Conservation (phyloP, 2,329 filamentous ascomycete genomes). For the Nothophaeocryptopus gaeumannii region DNA sequence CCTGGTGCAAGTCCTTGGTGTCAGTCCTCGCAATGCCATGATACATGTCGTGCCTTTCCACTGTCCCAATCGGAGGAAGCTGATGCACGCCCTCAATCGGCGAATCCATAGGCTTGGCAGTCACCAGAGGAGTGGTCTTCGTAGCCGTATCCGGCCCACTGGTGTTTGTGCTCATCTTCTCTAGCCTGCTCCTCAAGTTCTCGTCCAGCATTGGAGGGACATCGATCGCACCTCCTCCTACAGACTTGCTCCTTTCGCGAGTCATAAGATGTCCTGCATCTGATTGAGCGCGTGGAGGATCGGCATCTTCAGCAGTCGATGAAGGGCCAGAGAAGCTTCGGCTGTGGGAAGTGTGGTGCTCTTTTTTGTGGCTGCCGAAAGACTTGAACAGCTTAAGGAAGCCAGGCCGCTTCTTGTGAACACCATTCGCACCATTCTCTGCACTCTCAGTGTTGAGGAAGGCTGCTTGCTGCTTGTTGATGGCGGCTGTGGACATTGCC, state of each 20-base stretch:
- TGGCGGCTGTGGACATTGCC: conserved; percentile 3
- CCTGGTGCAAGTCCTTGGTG: conserved; percentile 40
- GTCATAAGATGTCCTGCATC: conserved; percentile 25
- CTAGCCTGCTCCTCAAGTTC: conserved; percentile 15
- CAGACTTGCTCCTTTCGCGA: conserved; percentile 24
- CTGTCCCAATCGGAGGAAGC: conserved; percentile 24
- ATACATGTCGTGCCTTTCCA: conserved; percentile 46
- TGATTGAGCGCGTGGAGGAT: conserved; percentile 29
- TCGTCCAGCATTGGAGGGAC: conserved; percentile 12
- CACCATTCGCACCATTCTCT: not conserved
- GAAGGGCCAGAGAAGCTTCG: conserved; percentile 13
- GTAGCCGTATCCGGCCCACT: conserved; percentile 13
- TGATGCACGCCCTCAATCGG: conserved; percentile 26
- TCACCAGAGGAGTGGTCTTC: not conserved
- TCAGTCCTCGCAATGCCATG: conserved; percentile 32
- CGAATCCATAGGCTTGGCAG: conserved; percentile 20
- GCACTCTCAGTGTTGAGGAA: conserved; percentile 1
- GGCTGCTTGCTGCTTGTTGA: conserved; percentile 14
- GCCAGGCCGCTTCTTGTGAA: conserved; percentile 28
- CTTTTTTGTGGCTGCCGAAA: conserved; percentile 22
- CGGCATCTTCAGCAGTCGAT: conserved; percentile 16
- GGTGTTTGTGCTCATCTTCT: conserved; percentile 19
- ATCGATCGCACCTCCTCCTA: conserved; percentile 13
- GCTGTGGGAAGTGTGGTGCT: conserved; percentile 9
- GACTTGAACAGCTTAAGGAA: conserved; percentile 30